phyloP scores from a whole-genome alignment of 805 yeast genomes.

The Ogataea naganishii region DNA sequence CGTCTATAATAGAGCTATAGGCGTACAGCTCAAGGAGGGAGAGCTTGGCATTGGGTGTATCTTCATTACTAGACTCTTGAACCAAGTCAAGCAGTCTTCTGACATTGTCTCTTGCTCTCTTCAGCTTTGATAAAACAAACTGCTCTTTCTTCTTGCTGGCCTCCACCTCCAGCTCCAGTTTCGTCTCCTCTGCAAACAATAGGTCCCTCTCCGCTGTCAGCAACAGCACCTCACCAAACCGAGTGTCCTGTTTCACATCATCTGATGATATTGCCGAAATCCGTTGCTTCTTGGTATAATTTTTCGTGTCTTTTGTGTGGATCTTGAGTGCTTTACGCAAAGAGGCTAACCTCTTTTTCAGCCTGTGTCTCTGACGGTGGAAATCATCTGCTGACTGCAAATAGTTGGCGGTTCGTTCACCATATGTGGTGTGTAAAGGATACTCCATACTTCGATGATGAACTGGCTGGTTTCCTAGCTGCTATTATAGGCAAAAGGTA shows the following conservation, averaged over 20 bases:
- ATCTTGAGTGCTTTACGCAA: slow-evolving; percentile 58
- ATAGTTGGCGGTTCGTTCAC: slow-evolving; percentile 53
- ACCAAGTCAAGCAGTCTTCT: slow-evolving; percentile 34
- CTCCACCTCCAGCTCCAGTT: slow-evolving; percentile 43
- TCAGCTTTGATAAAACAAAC: slow-evolving; percentile 56
- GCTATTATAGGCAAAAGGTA: too few species aligned
- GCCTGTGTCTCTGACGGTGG: slow-evolving; percentile 54
- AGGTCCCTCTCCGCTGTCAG: slow-evolving; percentile 72
- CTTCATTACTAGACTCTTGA: slow-evolving; percentile 28
- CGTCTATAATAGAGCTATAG: slow-evolving; percentile 26
- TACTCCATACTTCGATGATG: slow-evolving; percentile 28
- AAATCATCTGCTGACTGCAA: slow-evolving; percentile 64
- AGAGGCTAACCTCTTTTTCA: slow-evolving; percentile 51
- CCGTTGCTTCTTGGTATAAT: slow-evolving; percentile 42
- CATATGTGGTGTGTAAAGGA: slow-evolving; percentile 38
- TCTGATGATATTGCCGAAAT: slow-evolving; percentile 36
- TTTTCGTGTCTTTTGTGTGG: slow-evolving; percentile 58
- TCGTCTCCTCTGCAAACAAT: slow-evolving; percentile 58
- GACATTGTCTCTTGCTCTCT: slow-evolving; percentile 44
- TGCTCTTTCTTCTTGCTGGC: slow-evolving; percentile 37
- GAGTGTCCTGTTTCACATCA: slow-evolving; percentile 40
- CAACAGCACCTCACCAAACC: slow-evolving; percentile 51
- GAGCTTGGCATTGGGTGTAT: slow-evolving; percentile 3
- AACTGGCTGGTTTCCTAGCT: slow-evolving; percentile 1
- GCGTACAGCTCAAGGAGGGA: slow-evolving; percentile 27